Base-by-base conservation (phyloP, 2,329 filamentous ascomycete genomes). In the Ophiostoma populinum region DNA sequence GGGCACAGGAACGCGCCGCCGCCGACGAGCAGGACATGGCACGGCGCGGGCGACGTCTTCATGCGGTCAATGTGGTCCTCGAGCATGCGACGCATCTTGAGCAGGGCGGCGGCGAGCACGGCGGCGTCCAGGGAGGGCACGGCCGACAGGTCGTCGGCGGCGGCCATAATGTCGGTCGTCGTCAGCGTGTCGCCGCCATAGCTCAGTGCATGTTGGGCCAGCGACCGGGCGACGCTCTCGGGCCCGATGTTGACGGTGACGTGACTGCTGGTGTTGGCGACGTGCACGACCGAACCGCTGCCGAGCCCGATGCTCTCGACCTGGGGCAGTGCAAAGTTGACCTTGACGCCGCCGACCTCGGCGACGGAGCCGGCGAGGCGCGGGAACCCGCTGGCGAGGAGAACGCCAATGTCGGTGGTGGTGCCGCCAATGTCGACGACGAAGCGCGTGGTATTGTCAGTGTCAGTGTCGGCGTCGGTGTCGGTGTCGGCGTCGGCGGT, bases 351-450 rank as follows among this genome's bases (percentile, higher is more conserved):
- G 0, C 66, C 67, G 3, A 78, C 54, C 24, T 73, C 64, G 22
- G 66, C 72, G 40, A 71, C 75, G 0, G 70, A 68, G 10, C 70
- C 67, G 30, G 70, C 65, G 46, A 75, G 68, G 20, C 71, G 59
- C 0, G 74, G 74, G 34, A 78, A 73, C 0, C 74, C 73, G 35
- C 67, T 75, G 0, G 64, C 59, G 7, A 73, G 58, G 5, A 79
- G 50, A 0, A 75, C 50, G 0, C 74, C 71, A 10, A 75, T 66
- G 43, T 78, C 73, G 1, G 70, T 67, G 0, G 73, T 78, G 0
- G 74, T 79, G 3, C 74, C 73, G 1, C 74, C 73, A 37, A 78
- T 67, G 45, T 78, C 73, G 2, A 77, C 65, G 0, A 78, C 71
- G 53, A 76, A 67, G 44, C 62, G 53, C 1, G 55, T 52, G 25